A percentile compares a stretch with the other conserved stretches of the same genome.
phyloP scores from a whole-genome alignment of 2,329 filamentous ascomycete species.

The Peltaster fructicola region DNA sequence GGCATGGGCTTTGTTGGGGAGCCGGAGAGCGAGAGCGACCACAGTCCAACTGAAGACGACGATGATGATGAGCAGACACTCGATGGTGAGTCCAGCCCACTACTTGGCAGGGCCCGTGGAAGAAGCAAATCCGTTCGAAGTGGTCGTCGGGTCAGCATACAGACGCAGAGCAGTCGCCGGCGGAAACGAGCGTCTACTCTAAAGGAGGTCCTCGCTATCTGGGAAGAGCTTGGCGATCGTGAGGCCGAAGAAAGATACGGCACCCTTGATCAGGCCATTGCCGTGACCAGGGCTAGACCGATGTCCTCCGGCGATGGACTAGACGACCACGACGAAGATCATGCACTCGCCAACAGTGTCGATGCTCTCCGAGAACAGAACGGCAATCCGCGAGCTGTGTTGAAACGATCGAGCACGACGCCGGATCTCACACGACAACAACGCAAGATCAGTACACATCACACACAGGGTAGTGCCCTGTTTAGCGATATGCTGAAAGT shows the following conservation, averaged over 20 bases:
- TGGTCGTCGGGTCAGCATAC: too few species aligned
- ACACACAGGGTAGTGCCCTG: constrained; percentile 12
- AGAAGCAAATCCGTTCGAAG: constrained; percentile 1
- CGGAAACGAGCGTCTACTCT: constrained; percentile 17
- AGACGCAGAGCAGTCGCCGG: constrained; percentile 6
- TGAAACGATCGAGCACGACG: constrained; percentile 1
- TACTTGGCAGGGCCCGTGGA: constrained; percentile 4
- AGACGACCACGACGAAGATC: constrained; percentile 7
- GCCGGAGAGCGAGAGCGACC: constrained; percentile 13
- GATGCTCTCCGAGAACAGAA: constrained; percentile 1
- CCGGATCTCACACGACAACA: constrained; percentile 1
- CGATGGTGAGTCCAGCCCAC: constrained; percentile 8
- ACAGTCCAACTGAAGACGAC: constrained; percentile 10
- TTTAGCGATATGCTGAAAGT: constrained; percentile 15
- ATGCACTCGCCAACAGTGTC: constrained; percentile 5
- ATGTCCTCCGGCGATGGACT: constrained; percentile 6
- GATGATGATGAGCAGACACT: constrained; percentile 5
- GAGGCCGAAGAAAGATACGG: constrained; percentile 9
- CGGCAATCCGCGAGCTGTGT: constrained; percentile 2
- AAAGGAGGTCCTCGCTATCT: constrained; percentile 16
- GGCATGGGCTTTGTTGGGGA: constrained; percentile 45
- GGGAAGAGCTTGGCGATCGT: constrained; percentile 15
- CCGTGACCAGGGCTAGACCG: constrained; percentile 1
- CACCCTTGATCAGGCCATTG: constrained; percentile 7
- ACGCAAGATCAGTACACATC: constrained; percentile 6